These are phyloP conservation scores for Kuraishia ogatae DNA, from an alignment of 805 yeast genomes.

Conservation along the genomic window DNA sequence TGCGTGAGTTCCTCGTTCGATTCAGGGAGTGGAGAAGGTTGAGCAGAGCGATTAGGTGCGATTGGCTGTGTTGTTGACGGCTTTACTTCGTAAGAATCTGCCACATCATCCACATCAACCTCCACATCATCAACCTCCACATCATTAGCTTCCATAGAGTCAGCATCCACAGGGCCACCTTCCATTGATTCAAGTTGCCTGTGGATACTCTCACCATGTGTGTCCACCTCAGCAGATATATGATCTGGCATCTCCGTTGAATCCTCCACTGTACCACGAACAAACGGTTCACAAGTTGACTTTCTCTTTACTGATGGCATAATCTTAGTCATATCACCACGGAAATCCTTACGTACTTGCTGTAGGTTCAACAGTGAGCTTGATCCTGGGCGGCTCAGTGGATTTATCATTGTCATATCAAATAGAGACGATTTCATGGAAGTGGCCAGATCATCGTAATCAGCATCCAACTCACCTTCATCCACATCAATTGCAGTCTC, in stretches of 20 bases:
- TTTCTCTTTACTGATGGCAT: conserved; percentile 17
- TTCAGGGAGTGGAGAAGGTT: background rate
- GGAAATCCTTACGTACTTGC: conserved; percentile 4
- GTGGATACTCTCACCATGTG: no score
- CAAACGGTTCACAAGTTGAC: background rate
- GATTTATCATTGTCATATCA: conserved; percentile 9
- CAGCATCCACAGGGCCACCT: no score
- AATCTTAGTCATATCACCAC: conserved; percentile 30
- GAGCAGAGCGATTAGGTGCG: background rate
- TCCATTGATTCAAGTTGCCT: no score
- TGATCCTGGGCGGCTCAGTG: background rate
- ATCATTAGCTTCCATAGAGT: background rate
- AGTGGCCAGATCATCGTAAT: background rate
- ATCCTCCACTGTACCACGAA: no score
- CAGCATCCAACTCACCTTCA: background rate
- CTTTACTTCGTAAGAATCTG: no score
- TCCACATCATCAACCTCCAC: background rate
- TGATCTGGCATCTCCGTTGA: no score
- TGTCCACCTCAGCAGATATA: no score
- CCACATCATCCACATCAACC: background rate
- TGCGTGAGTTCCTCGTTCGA: background rate
- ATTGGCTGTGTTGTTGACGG: background rate
- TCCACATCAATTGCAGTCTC: background rate
- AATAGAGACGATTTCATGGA: conserved; percentile 1
- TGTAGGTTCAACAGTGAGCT: background rate